Evolutionary conservation across 2,329 filamentous ascomycete species (phyloP).

Genomic region (Botrytis galanthina): DNA sequence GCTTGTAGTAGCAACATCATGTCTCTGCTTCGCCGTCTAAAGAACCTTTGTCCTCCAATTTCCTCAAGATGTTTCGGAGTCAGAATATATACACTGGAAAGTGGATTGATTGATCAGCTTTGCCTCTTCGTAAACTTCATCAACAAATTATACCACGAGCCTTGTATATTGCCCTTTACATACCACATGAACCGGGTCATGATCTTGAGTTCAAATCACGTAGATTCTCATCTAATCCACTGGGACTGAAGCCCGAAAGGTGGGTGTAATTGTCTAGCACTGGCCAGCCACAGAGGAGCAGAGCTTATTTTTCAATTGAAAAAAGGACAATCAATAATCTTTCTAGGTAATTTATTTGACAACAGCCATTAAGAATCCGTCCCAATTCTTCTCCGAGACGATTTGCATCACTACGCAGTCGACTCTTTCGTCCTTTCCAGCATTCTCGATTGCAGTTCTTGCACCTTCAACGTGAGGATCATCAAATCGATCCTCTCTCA

Average conservation of each 20-base stretch:
- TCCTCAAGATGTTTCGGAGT: background rate
- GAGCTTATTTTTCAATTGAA: background rate
- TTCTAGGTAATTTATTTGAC: background rate
- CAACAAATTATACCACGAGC: background rate
- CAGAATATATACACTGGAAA: background rate
- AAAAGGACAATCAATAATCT: background rate
- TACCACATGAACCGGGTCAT: background rate
- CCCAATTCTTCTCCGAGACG: conserved; percentile 4
- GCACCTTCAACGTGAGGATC: conserved; percentile 2
- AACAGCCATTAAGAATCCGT: background rate
- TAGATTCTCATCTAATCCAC: background rate
- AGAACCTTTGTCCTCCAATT: background rate
- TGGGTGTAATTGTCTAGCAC: background rate
- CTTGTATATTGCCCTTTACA: accelerated
- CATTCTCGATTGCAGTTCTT: conserved; percentile 1
- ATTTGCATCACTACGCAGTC: conserved; percentile 9
- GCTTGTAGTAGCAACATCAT: background rate
- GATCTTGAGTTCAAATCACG: background rate
- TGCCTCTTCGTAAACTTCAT: background rate
- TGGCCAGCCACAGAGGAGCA: background rate
- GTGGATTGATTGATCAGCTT: background rate
- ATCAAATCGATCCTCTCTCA: background rate
- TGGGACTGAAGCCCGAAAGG: background rate
- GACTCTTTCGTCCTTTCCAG: background rate
- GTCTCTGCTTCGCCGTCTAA: background rate